Conservation (phyloP, 2,329 filamentous ascomycete species). For the Colletotrichum limetticola region DNA sequence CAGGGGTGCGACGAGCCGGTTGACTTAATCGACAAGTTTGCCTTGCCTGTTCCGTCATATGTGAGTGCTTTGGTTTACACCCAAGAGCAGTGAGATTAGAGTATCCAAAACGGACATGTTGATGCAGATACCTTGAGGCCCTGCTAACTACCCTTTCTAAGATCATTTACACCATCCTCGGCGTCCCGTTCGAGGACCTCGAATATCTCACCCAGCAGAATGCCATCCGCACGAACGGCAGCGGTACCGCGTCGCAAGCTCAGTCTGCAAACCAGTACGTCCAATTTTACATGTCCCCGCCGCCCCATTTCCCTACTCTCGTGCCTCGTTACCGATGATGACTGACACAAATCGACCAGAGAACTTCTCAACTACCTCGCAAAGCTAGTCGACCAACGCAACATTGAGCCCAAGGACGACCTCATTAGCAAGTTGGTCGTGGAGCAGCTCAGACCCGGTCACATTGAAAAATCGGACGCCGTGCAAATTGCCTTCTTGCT, state of each 20-base stretch:
- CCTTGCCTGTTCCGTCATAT: conserved; percentile 58
- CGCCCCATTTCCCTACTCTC: not conserved
- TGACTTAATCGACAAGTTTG: conserved; percentile 58
- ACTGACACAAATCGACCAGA: conserved; percentile 35
- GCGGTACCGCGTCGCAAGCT: conserved; percentile 57
- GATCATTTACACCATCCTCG: conserved; percentile 62
- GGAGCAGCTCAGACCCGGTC: conserved; percentile 52
- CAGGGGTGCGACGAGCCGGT: conserved; percentile 51
- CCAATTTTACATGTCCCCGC: not conserved
- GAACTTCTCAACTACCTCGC: conserved; percentile 57
- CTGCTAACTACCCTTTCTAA: conserved; percentile 30
- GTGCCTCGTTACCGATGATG: not conserved
- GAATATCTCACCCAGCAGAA: conserved; percentile 58
- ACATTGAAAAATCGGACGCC: conserved; percentile 51
- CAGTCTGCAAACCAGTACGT: conserved; percentile 54
- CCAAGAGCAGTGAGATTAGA: no score
- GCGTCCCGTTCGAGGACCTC: conserved; percentile 58
- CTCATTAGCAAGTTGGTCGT: conserved; percentile 56
- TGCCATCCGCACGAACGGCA: conserved; percentile 58
- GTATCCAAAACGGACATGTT: no score
- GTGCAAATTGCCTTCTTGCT: conserved; percentile 61
- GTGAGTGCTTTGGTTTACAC: conserved; percentile 40
- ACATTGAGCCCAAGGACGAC: conserved; percentile 53
- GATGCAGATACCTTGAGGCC: no score
- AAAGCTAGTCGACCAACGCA: conserved; percentile 52